These are phyloP conservation scores for Aristolochia fimbriata DNA, from an alignment of 164 flowering plant species.

Conservation along the genomic window DNA sequence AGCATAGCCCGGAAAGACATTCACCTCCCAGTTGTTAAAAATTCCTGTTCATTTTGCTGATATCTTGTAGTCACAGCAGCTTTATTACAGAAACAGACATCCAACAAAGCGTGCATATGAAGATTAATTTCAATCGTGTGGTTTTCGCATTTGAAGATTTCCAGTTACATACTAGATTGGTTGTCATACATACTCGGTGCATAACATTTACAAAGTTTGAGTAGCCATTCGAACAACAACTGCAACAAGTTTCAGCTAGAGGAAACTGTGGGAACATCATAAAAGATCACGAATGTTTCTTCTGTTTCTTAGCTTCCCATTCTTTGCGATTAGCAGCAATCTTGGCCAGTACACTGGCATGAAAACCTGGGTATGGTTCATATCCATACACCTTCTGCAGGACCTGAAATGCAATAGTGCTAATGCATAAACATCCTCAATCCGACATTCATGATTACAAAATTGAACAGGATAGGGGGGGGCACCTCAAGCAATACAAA, in stretches of 20 bases:
- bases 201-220: too few relatives aligned
- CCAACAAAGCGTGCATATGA: too few relatives aligned
- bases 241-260: background rate
- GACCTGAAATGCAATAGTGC: constrained; percentile 29
- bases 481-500: constrained; percentile 56
- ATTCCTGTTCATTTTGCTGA: too few relatives aligned
- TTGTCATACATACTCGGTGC: too few relatives aligned
- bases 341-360: constrained; percentile 36
- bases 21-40: too few relatives aligned
- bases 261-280: background rate
- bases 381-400: constrained; percentile 54
- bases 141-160: too few relatives aligned
- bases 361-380: constrained; percentile 87
- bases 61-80: too few relatives aligned
- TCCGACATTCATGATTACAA: background rate
- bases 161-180: too few relatives aligned
- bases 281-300: constrained; percentile 20
- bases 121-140: too few relatives aligned
- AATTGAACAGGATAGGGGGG: background rate
- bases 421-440: background rate
- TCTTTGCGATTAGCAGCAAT: constrained; percentile 43
- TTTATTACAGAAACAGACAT: too few relatives aligned
- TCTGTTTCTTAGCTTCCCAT: constrained; percentile 57
- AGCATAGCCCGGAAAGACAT: too few relatives aligned
- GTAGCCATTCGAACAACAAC: too few relatives aligned